Evolutionary conservation across 2,329 filamentous ascomycete species (phyloP).

Genomic region (Bipolaris sorokiniana): DNA sequence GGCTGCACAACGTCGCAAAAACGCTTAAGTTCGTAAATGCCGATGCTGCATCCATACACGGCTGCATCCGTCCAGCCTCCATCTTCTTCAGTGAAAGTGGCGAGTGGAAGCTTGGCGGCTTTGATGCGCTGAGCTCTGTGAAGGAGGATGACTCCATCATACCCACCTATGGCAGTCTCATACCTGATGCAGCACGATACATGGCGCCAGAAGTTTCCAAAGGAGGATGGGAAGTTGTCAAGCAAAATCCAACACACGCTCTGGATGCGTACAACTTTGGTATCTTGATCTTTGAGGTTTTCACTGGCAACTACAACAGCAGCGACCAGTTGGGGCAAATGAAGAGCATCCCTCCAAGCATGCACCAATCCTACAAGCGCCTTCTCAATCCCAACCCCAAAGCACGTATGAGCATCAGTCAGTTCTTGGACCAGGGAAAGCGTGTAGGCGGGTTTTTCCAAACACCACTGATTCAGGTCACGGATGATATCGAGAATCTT

Average conservation of each 20-base stretch:
- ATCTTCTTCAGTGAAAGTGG: conserved; percentile 95
- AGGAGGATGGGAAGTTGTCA: conserved; percentile 89
- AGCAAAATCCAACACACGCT: conserved; percentile 78
- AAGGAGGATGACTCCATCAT: conserved; percentile 96
- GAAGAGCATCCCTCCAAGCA: conserved; percentile 81
- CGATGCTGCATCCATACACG: conserved; percentile 90
- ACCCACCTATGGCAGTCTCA: conserved; percentile 85
- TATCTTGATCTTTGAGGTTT: conserved; percentile 84
- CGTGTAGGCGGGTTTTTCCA: conserved; percentile 88
- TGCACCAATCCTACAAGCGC: conserved; percentile 91
- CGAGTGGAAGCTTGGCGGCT: conserved; percentile 95
- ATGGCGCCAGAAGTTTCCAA: conserved; percentile 85
- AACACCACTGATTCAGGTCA: conserved; percentile 87
- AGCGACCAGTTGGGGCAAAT: conserved; percentile 83
- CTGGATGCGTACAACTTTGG: conserved; percentile 90
- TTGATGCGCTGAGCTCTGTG: conserved; percentile 91
- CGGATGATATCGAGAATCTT: conserved; percentile 89
- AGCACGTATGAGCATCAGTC: conserved; percentile 78
- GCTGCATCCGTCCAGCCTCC: conserved; percentile 81
- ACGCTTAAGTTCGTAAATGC: conserved; percentile 96
- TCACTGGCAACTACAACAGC: conserved; percentile 81
- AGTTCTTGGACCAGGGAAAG: conserved; percentile 89
- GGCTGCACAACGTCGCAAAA: conserved; percentile 84
- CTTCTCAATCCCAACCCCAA: conserved; percentile 90
- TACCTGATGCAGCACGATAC: conserved; percentile 85